These are phyloP conservation scores for Euphorbia corollata DNA, from an alignment of 441 rosid genomes.

Conservation along the genomic window DNA sequence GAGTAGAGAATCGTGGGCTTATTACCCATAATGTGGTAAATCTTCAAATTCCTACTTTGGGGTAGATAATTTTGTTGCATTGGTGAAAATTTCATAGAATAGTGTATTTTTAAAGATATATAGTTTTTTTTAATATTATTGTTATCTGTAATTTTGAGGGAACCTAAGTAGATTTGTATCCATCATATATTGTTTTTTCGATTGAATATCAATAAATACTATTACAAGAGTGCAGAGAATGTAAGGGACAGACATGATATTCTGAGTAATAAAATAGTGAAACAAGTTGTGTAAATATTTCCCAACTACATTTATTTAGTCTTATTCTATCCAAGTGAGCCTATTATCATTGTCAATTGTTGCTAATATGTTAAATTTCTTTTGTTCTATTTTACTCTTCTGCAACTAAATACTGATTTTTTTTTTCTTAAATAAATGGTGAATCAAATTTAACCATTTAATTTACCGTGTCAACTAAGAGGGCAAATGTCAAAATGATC, in stretches of 20 bases:
- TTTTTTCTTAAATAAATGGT: too few relatives aligned
- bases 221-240: constrained; percentile 21
- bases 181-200: constrained; percentile 29
- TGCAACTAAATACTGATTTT: too few relatives aligned
- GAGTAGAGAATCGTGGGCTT: constrained; percentile 25
- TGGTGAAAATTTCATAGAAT: constrained; percentile 10
- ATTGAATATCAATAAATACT: constrained; percentile 21
- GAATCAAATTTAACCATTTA: too few relatives aligned
- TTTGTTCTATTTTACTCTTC: too few relatives aligned
- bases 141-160: constrained; percentile 16
- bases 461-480: too few relatives aligned
- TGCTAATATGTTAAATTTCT: too few relatives aligned
- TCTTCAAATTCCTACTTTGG: constrained; percentile 15
- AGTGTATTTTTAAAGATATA: constrained; percentile 4
- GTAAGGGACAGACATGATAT: constrained; percentile 20
- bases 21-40: neutral
- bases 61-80: constrained; percentile 12
- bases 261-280: constrained; percentile 3
- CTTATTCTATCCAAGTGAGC: too few relatives aligned
- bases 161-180: constrained; percentile 26
- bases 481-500: too few relatives aligned
- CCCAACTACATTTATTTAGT: too few relatives aligned
- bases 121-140: neutral
- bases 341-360: too few relatives aligned
- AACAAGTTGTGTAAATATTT: constrained; percentile 25